These are phyloP conservation scores for Cutaneotrichosporon sp. DNA, from an alignment of 1,284 basidiomycete species.

Conservation along the genomic window DNA sequence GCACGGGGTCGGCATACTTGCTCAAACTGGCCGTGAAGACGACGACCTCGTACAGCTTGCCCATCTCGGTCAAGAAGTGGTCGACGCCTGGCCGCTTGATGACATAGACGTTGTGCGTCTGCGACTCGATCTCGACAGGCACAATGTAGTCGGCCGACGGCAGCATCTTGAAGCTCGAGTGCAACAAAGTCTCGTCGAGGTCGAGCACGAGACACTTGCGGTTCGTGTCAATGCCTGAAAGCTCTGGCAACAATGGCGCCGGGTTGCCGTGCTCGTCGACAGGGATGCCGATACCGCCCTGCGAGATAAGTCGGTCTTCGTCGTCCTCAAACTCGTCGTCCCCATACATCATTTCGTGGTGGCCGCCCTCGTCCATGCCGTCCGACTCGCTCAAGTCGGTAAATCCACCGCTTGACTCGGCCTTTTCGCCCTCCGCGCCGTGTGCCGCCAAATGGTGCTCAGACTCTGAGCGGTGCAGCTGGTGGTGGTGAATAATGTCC, in stretches of 20 bases:
- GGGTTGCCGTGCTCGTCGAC: constrained; percentile 75
- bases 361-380: constrained; percentile 44
- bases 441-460: constrained; percentile 19
- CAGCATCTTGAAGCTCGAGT: constrained; percentile 92
- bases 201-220: constrained; percentile 92
- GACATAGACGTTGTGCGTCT: constrained; percentile 97
- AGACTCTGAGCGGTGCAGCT: constrained; percentile 30
- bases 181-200: constrained; percentile 91
- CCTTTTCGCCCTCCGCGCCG: constrained; percentile 6
- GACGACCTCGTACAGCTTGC: constrained; percentile 95
- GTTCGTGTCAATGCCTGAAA: constrained; percentile 66
- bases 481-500: constrained; percentile 30
- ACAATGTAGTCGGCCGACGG: constrained; percentile 96
- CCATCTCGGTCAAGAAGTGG: constrained; percentile 92
- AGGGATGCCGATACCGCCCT: constrained; percentile 76
- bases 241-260: constrained; percentile 71
- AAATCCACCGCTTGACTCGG: constrained; percentile 36
- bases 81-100: constrained; percentile 98
- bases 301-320: constrained; percentile 69
- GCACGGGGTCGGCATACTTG: constrained; percentile 98
- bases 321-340: constrained; percentile 62
- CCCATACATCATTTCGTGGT: constrained; percentile 49
- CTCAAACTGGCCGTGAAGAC: constrained; percentile 96
- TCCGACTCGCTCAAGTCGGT: constrained; percentile 37
- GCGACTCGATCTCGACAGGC: constrained; percentile 96